A percentile compares a stretch with the other conserved stretches of the same genome.
Evolutionary conservation across 257 asterid genomes (phyloP).

Genomic region (Perilla frutescens): DNA sequence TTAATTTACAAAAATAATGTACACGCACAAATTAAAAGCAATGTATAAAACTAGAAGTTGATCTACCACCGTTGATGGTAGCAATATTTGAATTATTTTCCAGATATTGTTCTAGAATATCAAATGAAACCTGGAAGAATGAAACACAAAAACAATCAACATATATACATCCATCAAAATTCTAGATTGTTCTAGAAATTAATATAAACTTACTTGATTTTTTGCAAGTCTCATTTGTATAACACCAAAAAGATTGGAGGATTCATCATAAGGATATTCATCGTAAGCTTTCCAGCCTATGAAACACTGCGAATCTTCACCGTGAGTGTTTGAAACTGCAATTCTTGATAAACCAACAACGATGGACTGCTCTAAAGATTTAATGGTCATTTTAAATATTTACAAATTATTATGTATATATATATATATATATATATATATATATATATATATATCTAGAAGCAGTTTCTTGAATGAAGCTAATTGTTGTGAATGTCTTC

Average conservation of each 20-base stretch:
- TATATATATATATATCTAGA: not conserved
- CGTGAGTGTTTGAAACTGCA: slow-evolving; percentile 66
- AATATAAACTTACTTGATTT: slow-evolving; percentile 59
- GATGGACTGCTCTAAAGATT: slow-evolving; percentile 34
- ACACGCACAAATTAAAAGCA: too few relatives aligned
- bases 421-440: too few relatives aligned
- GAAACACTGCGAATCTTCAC: slow-evolving; percentile 90
- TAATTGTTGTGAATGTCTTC: not conserved
- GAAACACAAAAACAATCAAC: not conserved
- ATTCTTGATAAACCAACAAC: slow-evolving; percentile 61
- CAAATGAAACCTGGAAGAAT: slow-evolving; percentile 69
- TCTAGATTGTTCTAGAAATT: not conserved
- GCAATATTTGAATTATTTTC: slow-evolving; percentile 51
- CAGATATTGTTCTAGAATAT: slow-evolving; percentile 72
- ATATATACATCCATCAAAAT: not conserved
- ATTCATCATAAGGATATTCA: slow-evolving; percentile 73
- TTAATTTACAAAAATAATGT: too few relatives aligned
- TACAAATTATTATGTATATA: too few relatives aligned
- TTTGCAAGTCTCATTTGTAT: slow-evolving; percentile 97
- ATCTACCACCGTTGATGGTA: slow-evolving; percentile 24
- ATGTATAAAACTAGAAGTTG: slow-evolving; percentile 56
- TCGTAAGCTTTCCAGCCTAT: slow-evolving; percentile 98
- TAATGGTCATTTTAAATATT: slow-evolving; percentile 44
- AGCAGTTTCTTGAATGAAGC: slow-evolving; percentile 28
- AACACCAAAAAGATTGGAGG: slow-evolving; percentile 68